Evolutionary conservation across 73 alveolate species (phyloP).

Genomic region (Vitrella brassicaformis): DNA sequence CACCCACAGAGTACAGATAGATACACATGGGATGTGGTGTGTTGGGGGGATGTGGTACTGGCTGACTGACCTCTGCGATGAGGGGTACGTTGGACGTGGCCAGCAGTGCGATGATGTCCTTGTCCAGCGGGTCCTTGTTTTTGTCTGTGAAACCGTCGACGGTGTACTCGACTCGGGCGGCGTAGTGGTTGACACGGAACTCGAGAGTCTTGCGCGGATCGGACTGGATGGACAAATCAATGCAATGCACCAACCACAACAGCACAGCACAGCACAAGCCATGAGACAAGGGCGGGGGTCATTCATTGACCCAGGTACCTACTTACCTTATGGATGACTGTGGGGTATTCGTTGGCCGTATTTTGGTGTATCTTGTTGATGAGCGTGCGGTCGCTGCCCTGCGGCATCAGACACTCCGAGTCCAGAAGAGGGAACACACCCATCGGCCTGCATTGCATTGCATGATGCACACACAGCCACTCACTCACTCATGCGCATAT

Average conservation of each 20-base stretch:
- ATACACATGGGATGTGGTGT: too few species aligned
- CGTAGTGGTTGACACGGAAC: neutral
- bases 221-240: too few species aligned
- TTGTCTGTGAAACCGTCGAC: neutral
- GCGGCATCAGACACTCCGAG: conserved; percentile 23
- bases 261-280: neutral
- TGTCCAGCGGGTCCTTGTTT: neutral
- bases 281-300: neutral
- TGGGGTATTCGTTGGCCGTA: too few species aligned
- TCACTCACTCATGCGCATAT: neutral
- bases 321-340: neutral
- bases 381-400: conserved; percentile 13
- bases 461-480: neutral
- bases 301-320: neutral
- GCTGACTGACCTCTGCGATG: neutral
- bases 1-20: too few species aligned
- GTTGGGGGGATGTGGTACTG: neutral
- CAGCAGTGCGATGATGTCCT: neutral
- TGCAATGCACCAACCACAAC: too few species aligned
- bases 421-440: conserved; percentile 20
- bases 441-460: neutral
- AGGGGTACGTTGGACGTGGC: neutral
- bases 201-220: too few species aligned
- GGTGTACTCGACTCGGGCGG: neutral
- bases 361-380: neutral